Evolutionary conservation across 73 alveolate genomes (phyloP).

Genomic region (Paramecium biaurelia): DNA sequence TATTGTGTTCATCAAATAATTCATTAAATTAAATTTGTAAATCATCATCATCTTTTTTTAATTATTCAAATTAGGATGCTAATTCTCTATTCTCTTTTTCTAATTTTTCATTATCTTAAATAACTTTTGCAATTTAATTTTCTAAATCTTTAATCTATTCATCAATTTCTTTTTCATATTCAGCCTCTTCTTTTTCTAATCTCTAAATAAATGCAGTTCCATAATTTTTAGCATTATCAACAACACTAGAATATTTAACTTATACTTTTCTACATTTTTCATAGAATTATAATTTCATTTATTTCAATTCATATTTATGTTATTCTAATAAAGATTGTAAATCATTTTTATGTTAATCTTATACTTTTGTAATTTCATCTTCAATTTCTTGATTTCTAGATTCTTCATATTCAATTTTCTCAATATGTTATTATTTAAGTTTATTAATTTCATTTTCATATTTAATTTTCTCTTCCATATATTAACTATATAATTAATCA

Average conservation of each 20-base stretch:
- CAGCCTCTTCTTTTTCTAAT: constrained; percentile 62
- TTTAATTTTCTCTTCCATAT: constrained; percentile 10
- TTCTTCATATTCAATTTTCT: constrained; percentile 58
- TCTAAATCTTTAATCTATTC: constrained; percentile 61
- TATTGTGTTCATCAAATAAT: constrained; percentile 42
- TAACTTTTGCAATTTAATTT: constrained; percentile 56
- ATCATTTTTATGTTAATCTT: constrained; percentile 36
- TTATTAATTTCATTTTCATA: constrained; percentile 47
- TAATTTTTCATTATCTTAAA: constrained; percentile 40
- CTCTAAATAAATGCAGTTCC: constrained; percentile 62
- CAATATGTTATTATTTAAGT: constrained; percentile 32
- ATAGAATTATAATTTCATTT: constrained; percentile 54
- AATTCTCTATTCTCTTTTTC: constrained; percentile 53
- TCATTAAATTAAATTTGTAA: constrained; percentile 5
- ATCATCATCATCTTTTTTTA: constrained; percentile 57
- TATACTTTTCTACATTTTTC: constrained; percentile 59
- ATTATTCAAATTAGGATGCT: constrained; percentile 13
- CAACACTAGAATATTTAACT: constrained; percentile 60
- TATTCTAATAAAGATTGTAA: constrained; percentile 29
- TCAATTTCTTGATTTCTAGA: constrained; percentile 60
- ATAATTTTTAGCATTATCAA: constrained; percentile 63
- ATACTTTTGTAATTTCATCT: constrained; percentile 57
- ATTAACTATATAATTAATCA: not conserved
- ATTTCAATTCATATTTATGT: constrained; percentile 54
- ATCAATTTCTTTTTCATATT: constrained; percentile 64